Percentiles rank a stretch among this genome's conserved stretches.
These are phyloP conservation scores for Saussurea involucrata DNA, from an alignment of 129 eudicot species.

Conservation along the genomic window DNA sequence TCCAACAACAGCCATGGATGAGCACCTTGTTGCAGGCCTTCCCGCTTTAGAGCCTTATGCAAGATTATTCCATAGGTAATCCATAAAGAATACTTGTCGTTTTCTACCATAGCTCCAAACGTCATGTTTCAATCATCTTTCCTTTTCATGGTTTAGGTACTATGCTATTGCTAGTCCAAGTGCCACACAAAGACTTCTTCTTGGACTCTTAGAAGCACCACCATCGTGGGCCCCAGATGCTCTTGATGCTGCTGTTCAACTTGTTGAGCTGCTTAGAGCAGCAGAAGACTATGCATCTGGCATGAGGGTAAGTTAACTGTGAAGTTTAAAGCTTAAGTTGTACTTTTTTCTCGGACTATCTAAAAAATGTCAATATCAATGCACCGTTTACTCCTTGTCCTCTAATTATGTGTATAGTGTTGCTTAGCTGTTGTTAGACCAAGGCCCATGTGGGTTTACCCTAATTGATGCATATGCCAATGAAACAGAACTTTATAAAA, in stretches of 20 bases:
- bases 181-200: slow-evolving; percentile 99
- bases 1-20: slow-evolving; percentile 95
- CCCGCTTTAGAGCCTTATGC: slow-evolving; percentile 99
- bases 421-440: background rate
- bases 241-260: slow-evolving; percentile 98
- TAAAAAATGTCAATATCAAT: background rate
- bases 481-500: background rate
- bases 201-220: slow-evolving; percentile 97
- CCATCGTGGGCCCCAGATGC: slow-evolving; percentile 99
- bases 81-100: background rate
- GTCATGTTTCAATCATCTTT: background rate
- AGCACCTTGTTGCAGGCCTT: slow-evolving; percentile 95
- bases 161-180: slow-evolving; percentile 97
- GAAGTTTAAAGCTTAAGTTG: background rate
- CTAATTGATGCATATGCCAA: background rate
- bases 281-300: slow-evolving; percentile 98
- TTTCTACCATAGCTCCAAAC: background rate
- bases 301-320: slow-evolving; percentile 67
- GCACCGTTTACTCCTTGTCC: background rate
- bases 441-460: background rate
- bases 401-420: background rate
- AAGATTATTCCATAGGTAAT: slow-evolving; percentile 79
- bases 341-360: background rate
- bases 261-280: slow-evolving; percentile 93
- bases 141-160: slow-evolving; percentile 46